Conservation (phyloP, 345 rosid genomes). For the Hypericum perforatum region DNA sequence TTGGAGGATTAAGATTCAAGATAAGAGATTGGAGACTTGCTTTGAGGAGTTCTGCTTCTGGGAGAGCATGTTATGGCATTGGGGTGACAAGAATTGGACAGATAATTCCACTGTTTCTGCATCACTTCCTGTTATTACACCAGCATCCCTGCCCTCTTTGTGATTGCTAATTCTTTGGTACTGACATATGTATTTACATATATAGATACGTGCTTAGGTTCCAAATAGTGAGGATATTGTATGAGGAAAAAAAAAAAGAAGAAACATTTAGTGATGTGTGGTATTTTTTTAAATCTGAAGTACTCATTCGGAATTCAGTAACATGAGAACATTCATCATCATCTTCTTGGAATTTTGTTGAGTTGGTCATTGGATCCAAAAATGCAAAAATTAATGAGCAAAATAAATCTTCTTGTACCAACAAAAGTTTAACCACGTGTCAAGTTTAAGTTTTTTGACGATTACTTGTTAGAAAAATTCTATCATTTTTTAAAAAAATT, state of each 20-base stretch:
- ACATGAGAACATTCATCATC: no score
- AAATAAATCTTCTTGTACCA: no score
- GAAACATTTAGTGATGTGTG: neutral
- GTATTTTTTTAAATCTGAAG: neutral
- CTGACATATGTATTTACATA: conserved; percentile 1
- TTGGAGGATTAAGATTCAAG: conserved; percentile 71
- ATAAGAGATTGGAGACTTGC: conserved; percentile 53
- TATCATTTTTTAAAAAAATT: no score
- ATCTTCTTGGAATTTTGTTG: no score
- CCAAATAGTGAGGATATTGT: conserved; percentile 4
- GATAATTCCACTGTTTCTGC: conserved; percentile 40
- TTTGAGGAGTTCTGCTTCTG: conserved; percentile 67
- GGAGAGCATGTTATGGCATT: conserved; percentile 88
- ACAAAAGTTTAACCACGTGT: no score
- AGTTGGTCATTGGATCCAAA: no score
- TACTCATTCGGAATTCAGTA: no score
- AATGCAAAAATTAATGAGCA: no score
- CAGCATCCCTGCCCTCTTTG: conserved; percentile 21
- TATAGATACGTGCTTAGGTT: neutral
- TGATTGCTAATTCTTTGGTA: conserved; percentile 17
- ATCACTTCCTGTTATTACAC: conserved; percentile 14
- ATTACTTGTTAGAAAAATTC: no score
- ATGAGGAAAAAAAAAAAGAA: conserved; percentile 8
- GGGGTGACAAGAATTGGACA: conserved; percentile 72
- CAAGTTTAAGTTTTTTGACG: no score